Conservation (phyloP, 1,284 basidiomycete genomes). For the Leucoagaricus sp. region DNA sequence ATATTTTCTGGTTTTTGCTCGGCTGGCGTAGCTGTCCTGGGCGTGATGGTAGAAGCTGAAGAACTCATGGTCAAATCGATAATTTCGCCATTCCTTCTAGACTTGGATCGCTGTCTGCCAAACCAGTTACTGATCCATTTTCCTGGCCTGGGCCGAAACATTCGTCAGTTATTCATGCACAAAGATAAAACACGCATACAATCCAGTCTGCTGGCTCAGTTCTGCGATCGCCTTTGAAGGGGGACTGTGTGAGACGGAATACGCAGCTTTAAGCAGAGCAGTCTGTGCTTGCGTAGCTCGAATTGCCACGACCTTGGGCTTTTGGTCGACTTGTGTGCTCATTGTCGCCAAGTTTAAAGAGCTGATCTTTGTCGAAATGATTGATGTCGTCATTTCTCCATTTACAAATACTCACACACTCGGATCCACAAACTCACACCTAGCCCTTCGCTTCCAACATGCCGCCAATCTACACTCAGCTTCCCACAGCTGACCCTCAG, state of each 20-base stretch:
- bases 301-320: slow-evolving; percentile 10
- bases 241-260: slow-evolving; percentile 16
- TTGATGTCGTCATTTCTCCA: background rate
- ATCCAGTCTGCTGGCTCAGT: slow-evolving; percentile 23
- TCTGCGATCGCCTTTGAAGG: slow-evolving; percentile 18
- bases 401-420: slow-evolving; percentile 2
- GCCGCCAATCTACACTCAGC: slow-evolving; percentile 12
- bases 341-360: background rate
- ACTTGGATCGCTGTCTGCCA: slow-evolving; percentile 24
- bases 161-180: background rate
- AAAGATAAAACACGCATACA: slow-evolving; percentile 20
- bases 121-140: slow-evolving; percentile 32
- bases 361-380: too few species aligned
- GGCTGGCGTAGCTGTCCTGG: background rate
- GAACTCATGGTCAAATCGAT: slow-evolving; percentile 16
- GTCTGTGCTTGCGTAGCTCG: slow-evolving; percentile 24
- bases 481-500: slow-evolving; percentile 8
- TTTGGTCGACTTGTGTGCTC: background rate
- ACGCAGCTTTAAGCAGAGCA: slow-evolving; percentile 23
- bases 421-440: background rate
- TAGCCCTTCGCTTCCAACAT: background rate
- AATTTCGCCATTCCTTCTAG: slow-evolving; percentile 2
- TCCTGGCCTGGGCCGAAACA: slow-evolving; percentile 17
- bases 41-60: slow-evolving; percentile 3
- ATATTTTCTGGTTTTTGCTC: too few species aligned